Evolutionary conservation across 805 yeast species (phyloP), one percentile per base, ranked within the genome.

Genomic region (Kluyveromyces nonfermentans): DNA sequence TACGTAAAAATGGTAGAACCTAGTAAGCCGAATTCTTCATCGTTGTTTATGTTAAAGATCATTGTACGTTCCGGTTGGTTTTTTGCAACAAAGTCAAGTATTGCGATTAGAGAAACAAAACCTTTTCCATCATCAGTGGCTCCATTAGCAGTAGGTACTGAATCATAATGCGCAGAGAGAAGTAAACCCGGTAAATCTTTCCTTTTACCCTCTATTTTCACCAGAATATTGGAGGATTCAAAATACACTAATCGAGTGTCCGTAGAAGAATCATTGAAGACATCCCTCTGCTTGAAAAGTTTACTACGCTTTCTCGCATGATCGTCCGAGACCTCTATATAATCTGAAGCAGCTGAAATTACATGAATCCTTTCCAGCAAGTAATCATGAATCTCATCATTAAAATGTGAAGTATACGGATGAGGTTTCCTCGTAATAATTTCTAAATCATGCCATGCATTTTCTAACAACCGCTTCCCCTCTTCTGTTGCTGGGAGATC

Each of bases 51-150:
- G 61, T 89, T 88, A 64, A 89, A 79, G 6, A 88, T 69, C 12
- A 89, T 64, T 4, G 89, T 82, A 46, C 95, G 71, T 37, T 70
- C 60, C 1, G 96, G 95, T 49, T 74, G 81, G 9, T 60, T 47
- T 1, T 61, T 56, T 1, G 63, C 50, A 51, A 68, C 75, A 52
- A 76, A 64, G 34, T 77, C 71, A 46, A 88, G 64, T 2, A 85
- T 67, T 1, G 88, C 94, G 39, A 88, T 64, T 71, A 88, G 67
- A 8, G 93, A 73, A 1, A 88, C 95, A 47, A 86, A 71, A 7
- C 96, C 96, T 68, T 80, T 79, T 1, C 96, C 96, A 57, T 87
- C 96, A 60, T 89, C 97, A 2, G 96, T 89, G 1, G 93, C 78
- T 25, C 97, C 97, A 53, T 69, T 78, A 4, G 87, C 79, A 2